Base-by-base conservation (phyloP, 1,139 yeast species). In the Eremothecium sinecaudum region DNA sequence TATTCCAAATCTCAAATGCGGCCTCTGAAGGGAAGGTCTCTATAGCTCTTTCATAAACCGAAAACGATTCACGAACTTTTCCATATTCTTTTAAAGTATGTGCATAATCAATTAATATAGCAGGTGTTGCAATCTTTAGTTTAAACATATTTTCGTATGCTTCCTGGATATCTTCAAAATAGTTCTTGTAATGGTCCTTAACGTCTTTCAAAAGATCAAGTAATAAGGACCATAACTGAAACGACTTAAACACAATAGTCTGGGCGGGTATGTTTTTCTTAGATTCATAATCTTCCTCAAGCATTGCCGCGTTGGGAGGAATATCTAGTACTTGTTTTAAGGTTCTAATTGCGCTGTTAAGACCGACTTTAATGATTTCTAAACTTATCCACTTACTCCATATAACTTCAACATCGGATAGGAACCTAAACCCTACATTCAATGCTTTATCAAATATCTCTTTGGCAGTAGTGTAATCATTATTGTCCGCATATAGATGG, bases 371-470 rank as follows among this genome's bases (percentile, higher is more conserved):
- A n/a, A 66, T 58, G 20, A 79, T 47, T 35, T 73, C 75, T 57
- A 75, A 58, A 42, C 79, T 83, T 15, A 80, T 66, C 95, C 96
- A 86, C 26, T 66, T 69, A 19, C 73, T 62, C 67, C 86, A 83
- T 3, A 84, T 56, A 2, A 69, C 69, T 2, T 79, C 82, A 25
- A 84, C 58, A 40, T 84, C 94, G 21, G 73, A 72, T 1, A 74
- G 63, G 13, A 67, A 60, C 19, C 64, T 68, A 56, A 69, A 84
- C 9, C 86, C 87, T 0, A 90, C 90, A 35, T 75, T 73, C 1
- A 74, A 63, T 0, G 92, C 79, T 39, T 77, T 78, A 25, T 74
- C 71, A 38, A 69, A 71, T 10, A 86, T 71, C 11, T 21, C 25
- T 12, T 23, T n/a, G 0, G 92, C 84, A 0, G 84, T 73, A 22